Evolutionary conservation across 2,329 filamentous ascomycete genomes (phyloP), one percentile per base, ranked within the genome.

Genomic region (Curvularia spicifera): DNA sequence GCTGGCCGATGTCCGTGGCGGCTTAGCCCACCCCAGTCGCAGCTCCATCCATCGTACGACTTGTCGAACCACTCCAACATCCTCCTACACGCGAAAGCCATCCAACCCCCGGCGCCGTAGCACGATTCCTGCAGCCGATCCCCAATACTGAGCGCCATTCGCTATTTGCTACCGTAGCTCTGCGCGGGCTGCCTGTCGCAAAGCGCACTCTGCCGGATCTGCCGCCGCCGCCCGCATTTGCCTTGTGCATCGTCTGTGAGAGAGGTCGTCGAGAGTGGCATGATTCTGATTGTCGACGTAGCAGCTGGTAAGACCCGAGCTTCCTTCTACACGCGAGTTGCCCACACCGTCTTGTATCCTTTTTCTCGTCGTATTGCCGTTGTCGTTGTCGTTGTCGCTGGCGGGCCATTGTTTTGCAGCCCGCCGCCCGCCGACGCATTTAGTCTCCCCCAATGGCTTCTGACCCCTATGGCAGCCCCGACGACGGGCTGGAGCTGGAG

Each of bases 401-500:
- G 31, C 46, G 29, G 20, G 13, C 31, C 12, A n/a, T 49, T 37
- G 31, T 35, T 49, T 35, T 33, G 51, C 58, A 39, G 50, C 33
- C 20, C 7, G 28, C 28, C 28, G 33, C 31, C 22, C 33, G 29
- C 28, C 9, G 44, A 47, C 28, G 50, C 60, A 33, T 42, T 40
- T 31, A n/a, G 9, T 29, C n/a, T 44, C 47, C 47, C 47, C 28
- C 28, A 31, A 70, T 68, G 72, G 69, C 70, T 53, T 59, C 63
- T 51, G 65, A 69, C 52, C 62, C 67, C 54, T 60, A 71, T 67
- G 56, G 50, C 60, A 66, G 59, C 64, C 66, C 64, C 63, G 75
- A 76, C 62, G 72, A 76, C 61, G 69, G 60, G 59, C 69, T 77
- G 42, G 73, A 74, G 61, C 66, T 78, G 51, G 75, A 78, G 63